Evolutionary conservation across 2,329 filamentous ascomycete species (phyloP).

Genomic region (Colletotrichum sidae): DNA sequence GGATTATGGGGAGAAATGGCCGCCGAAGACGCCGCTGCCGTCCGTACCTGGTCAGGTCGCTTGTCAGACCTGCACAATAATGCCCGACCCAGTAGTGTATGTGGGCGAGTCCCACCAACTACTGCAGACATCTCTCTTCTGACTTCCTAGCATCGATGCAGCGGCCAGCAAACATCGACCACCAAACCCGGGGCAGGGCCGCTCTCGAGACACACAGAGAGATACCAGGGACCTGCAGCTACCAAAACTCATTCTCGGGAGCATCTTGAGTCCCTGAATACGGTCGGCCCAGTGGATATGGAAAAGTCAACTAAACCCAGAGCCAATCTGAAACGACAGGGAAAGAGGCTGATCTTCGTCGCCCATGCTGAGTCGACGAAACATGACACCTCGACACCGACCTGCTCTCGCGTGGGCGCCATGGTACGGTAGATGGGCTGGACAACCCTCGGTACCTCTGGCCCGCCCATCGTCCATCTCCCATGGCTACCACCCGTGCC

Average conservation of each 20-base stretch:
- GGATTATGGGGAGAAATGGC: slow-evolving; percentile 17
- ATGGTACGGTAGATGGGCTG: too few species aligned
- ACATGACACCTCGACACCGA: slow-evolving; percentile 36
- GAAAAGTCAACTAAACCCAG: slow-evolving; percentile 26
- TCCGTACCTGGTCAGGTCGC: slow-evolving; percentile 14
- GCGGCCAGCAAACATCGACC: slow-evolving; percentile 5
- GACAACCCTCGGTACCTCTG: too few species aligned
- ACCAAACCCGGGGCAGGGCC: slow-evolving; percentile 15
- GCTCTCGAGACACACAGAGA: background rate
- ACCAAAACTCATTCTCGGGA: background rate
- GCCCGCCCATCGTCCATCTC: background rate
- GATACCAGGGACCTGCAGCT: background rate
- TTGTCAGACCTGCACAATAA: slow-evolving; percentile 35
- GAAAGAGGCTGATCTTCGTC: slow-evolving; percentile 32
- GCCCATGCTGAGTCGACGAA: slow-evolving; percentile 36
- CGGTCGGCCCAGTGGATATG: slow-evolving; percentile 13
- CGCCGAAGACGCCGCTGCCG: slow-evolving; percentile 22
- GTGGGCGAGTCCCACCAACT: slow-evolving; percentile 32
- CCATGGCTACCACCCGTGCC: slow-evolving; percentile 6
- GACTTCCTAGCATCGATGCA: background rate
- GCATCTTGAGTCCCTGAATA: slow-evolving; percentile 27
- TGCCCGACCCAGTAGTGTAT: slow-evolving; percentile 13
- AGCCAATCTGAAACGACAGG: slow-evolving; percentile 35
- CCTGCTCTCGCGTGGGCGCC: slow-evolving; percentile 8
- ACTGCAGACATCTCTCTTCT: slow-evolving; percentile 21